Conservation (phyloP, 2,329 filamentous ascomycete species). For the Tricladium varicosporioides region DNA sequence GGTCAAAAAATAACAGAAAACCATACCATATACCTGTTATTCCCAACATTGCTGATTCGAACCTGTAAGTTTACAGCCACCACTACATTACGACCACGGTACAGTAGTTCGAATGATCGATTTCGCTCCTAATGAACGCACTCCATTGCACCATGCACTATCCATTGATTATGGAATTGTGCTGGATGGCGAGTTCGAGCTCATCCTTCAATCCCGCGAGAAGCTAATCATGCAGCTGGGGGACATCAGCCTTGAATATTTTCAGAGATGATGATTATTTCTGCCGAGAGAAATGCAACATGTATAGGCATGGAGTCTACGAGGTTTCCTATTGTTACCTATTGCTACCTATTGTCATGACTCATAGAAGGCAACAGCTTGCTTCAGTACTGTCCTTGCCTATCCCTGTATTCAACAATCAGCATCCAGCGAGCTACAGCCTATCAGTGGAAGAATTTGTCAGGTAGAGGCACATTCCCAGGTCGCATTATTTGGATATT, state of each 20-base stretch:
- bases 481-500: constrained; percentile 9
- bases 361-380: too few relatives aligned
- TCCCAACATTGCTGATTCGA: too few relatives aligned
- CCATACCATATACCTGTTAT: background rate
- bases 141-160: constrained; percentile 11
- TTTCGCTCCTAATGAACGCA: constrained; percentile 5
- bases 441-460: constrained; percentile 14
- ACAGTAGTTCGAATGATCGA: constrained; percentile 15
- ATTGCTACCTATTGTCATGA: too few relatives aligned
- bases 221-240: constrained; percentile 6
- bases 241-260: too few relatives aligned
- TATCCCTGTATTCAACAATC: too few relatives aligned
- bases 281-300: too few relatives aligned
- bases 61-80: too few relatives aligned
- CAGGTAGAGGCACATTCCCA: background rate
- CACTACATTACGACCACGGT: constrained; percentile 10
- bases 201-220: constrained; percentile 15
- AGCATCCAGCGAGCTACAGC: constrained; percentile 8
- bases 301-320: too few relatives aligned
- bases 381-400: too few relatives aligned
- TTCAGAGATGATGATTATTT: too few relatives aligned
- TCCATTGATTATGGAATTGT: constrained; percentile 14
- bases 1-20: background rate
- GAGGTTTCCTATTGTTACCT: too few relatives aligned
- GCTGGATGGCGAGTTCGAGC: constrained; percentile 10